phyloP scores from a whole-genome alignment of 768 basidiomycete species.

The Trametes meyenii region DNA sequence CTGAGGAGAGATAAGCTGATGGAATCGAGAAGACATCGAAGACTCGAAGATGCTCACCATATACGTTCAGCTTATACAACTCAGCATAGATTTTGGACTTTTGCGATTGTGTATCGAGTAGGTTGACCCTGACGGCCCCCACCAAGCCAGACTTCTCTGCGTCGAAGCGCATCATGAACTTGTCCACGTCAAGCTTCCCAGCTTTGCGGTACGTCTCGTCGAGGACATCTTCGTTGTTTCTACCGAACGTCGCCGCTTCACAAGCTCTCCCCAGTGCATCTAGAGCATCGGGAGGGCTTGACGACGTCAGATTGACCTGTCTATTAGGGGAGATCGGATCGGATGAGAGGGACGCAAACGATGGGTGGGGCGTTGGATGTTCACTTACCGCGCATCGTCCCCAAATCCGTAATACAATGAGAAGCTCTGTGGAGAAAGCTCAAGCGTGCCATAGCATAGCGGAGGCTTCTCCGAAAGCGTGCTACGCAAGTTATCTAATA shows the following conservation, averaged over 20 bases:
- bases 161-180: slow-evolving; percentile 6
- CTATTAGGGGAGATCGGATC: too few species aligned
- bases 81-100: neutral
- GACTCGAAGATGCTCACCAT: neutral
- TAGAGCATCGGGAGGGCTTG: too few species aligned
- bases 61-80: neutral
- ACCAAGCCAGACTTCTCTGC: slow-evolving; percentile 1
- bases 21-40: neutral
- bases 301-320: too few species aligned
- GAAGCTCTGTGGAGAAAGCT: too few species aligned
- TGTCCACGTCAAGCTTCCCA: slow-evolving; percentile 31
- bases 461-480: too few species aligned
- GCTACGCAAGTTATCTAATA: too few species aligned
- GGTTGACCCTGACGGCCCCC: slow-evolving; percentile 3
- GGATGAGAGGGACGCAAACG: too few species aligned
- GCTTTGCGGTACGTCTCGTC: slow-evolving; percentile 37
- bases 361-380: too few species aligned
- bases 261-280: slow-evolving; percentile 28
- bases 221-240: slow-evolving; percentile 29
- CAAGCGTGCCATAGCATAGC: too few species aligned
- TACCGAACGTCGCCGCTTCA: slow-evolving; percentile 34
- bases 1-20: slow-evolving; percentile 5
- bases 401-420: too few species aligned
- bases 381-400: too few species aligned
- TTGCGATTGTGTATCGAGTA: slow-evolving; percentile 28